A percentile compares a stretch with the other conserved stretches of the same genome.
These are phyloP conservation scores for Moesziomyces sp. DNA, from an alignment of 1,284 basidiomycete species.

Conservation along the genomic window DNA sequence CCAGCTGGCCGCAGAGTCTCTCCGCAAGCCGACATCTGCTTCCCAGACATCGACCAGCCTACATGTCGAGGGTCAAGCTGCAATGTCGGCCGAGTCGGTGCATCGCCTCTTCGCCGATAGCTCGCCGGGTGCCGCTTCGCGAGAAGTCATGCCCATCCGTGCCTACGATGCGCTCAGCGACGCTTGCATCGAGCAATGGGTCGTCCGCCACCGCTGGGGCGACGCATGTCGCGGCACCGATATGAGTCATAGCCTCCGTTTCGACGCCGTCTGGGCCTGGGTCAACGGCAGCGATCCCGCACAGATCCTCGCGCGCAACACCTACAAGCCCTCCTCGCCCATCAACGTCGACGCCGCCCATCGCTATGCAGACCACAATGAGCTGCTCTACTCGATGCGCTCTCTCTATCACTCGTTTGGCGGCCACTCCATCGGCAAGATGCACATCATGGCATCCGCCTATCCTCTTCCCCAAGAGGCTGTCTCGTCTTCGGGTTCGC, in stretches of 20 bases:
- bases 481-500: neutral
- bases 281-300: slow-evolving; percentile 45
- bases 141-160: slow-evolving; percentile 16
- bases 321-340: slow-evolving; percentile 18
- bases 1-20: slow-evolving; percentile 9
- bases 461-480: slow-evolving; percentile 28
- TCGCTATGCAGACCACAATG: slow-evolving; percentile 48
- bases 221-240: slow-evolving; percentile 19
- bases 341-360: slow-evolving; percentile 41
- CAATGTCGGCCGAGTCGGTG: neutral
- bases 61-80: neutral
- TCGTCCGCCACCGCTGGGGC: slow-evolving; percentile 32
- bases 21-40: no score
- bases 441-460: slow-evolving; percentile 46
- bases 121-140: slow-evolving; percentile 20
- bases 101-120: slow-evolving; percentile 24
- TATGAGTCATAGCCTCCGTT: slow-evolving; percentile 20
- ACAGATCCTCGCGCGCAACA: slow-evolving; percentile 32
- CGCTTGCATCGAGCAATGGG: slow-evolving; percentile 34
- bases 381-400: slow-evolving; percentile 47
- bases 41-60: neutral
- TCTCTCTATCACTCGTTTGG: slow-evolving; percentile 21
- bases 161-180: slow-evolving; percentile 42
- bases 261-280: slow-evolving; percentile 46
- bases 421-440: slow-evolving; percentile 18